phyloP scores from a whole-genome alignment of 805 yeast genomes.

The Myxozyma lipomycoides region DNA sequence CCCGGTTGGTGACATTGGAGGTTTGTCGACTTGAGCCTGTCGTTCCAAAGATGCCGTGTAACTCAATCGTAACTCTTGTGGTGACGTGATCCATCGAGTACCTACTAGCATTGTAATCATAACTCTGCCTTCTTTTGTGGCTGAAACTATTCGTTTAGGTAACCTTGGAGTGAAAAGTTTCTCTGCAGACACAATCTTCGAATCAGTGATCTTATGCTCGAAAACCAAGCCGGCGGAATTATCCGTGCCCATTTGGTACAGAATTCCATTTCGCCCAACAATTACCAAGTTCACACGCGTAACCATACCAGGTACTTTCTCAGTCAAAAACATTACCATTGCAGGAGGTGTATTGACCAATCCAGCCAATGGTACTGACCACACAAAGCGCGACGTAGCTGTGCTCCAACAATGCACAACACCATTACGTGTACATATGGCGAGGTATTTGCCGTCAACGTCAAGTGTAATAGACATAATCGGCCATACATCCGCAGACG shows the following conservation, averaged over 20 bases:
- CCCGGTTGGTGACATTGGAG: neutral
- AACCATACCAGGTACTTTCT: constrained; percentile 23
- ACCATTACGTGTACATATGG: constrained; percentile 16
- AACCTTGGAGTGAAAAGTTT: constrained; percentile 67
- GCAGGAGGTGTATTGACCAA: constrained; percentile 17
- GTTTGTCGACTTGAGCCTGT: neutral
- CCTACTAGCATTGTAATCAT: constrained; percentile 23
- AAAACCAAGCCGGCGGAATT: constrained; percentile 17
- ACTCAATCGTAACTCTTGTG: constrained; percentile 12
- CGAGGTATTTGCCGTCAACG: constrained; percentile 21
- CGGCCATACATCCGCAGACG: constrained; percentile 33
- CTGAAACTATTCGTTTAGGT: constrained; percentile 60
- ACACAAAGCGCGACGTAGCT: constrained; percentile 24
- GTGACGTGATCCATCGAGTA: constrained; percentile 26
- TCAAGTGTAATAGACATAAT: constrained; percentile 28
- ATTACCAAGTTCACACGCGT: constrained; percentile 26
- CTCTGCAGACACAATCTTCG: constrained; percentile 48
- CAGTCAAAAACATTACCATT: constrained; percentile 18
- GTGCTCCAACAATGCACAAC: constrained; percentile 23
- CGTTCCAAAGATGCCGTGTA: constrained; percentile 10
- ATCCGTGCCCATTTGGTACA: constrained; percentile 20
- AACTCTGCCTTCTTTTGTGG: constrained; percentile 21
- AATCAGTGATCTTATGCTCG: constrained; percentile 32
- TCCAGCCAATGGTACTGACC: constrained; percentile 20
- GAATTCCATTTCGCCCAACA: constrained; percentile 26